Evolutionary conservation across 2,329 filamentous ascomycete genomes (phyloP), one percentile per base, ranked within the genome.

Genomic region (Penicillium glabrum): DNA sequence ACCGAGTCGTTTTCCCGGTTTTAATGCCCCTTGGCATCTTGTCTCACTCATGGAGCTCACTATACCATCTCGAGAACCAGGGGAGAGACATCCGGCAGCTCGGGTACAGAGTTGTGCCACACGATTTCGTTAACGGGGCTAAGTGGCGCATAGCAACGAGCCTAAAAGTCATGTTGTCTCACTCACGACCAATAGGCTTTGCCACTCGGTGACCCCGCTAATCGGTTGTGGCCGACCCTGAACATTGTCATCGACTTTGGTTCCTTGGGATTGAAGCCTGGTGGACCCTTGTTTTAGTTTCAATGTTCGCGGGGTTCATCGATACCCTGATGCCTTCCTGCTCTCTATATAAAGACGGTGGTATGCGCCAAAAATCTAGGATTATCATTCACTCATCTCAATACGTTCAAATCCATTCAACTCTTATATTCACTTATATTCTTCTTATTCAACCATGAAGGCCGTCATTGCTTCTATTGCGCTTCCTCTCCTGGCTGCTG

Each of bases 401-500:
- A 16, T 19, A 9, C 19, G 13, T 33, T 16, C 46, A 21, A 14
- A 43, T 21, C 10, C 23, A 23, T 19, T 35, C 7, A 51, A 51
- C n/a, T 5, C n/a, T 16, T 11, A 33, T 16, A 4, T 33, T 3
- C 27, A 44, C 16, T 19, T 35, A 9, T 27, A 53, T n/a, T 23
- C 41, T 37, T 46, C 3, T 23, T 21, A 53, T 53, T 44, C 33
- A 24, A 53, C 46, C 62, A 67, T 70, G 68, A 71, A 71, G 60
- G 37, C 64, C 60, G 57, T 61, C 24, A 24, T 65, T 47, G 54
- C 61, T 21, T 55, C 64, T 41, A 53, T 71, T 24, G 59, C 60
- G 37, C 65, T 70, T n/a, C 69, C 69, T 46, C 56, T 71, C 13
- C 49, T 69, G 53, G 68, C 66, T 3, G 60, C 64, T 24, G 65